Conservation (phyloP, 2,329 filamentous ascomycete species). For the Xylaria sp. region DNA sequence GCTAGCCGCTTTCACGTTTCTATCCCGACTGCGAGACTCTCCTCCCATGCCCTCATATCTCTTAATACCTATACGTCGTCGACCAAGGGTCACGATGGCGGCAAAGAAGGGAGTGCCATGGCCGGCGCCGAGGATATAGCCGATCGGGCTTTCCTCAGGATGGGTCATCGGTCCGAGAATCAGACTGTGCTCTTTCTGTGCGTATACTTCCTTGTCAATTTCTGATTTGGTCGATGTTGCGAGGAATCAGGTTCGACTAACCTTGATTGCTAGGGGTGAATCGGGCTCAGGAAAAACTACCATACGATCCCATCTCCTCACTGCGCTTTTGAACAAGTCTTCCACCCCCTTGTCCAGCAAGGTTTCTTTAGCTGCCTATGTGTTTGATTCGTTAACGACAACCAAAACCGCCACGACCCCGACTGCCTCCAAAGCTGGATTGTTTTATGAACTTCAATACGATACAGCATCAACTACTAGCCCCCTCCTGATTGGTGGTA, state of each 20-base stretch:
- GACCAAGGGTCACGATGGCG: constrained; percentile 87
- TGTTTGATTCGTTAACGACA: constrained; percentile 95
- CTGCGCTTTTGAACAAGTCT: constrained; percentile 86
- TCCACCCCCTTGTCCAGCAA: constrained; percentile 94
- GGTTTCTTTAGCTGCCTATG: constrained; percentile 90
- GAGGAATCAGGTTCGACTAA: constrained; percentile 26
- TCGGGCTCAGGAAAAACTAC: constrained; percentile 97
- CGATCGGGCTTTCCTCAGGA: constrained; percentile 82
- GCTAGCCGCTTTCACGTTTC: constrained; percentile 93
- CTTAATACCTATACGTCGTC: constrained; percentile 96
- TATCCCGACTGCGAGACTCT: constrained; percentile 86
- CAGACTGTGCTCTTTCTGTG: constrained; percentile 94
- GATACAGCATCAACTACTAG: constrained; percentile 87
- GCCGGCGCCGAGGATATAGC: constrained; percentile 93
- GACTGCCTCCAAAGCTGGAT: constrained; percentile 92
- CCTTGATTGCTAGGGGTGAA: constrained; percentile 75
- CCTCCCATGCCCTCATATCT: constrained; percentile 89
- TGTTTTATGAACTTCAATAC: constrained; percentile 97
- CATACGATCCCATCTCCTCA: constrained; percentile 86
- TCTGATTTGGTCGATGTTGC: background rate
- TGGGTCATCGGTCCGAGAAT: constrained; percentile 91
- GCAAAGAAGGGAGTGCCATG: constrained; percentile 90
- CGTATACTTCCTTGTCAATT: constrained; percentile 55
- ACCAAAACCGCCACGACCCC: constrained; percentile 97
- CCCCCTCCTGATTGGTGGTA: constrained; percentile 91